phyloP scores from a whole-genome alignment of 2,329 filamentous ascomycete species.

The Helotiales sp. region DNA sequence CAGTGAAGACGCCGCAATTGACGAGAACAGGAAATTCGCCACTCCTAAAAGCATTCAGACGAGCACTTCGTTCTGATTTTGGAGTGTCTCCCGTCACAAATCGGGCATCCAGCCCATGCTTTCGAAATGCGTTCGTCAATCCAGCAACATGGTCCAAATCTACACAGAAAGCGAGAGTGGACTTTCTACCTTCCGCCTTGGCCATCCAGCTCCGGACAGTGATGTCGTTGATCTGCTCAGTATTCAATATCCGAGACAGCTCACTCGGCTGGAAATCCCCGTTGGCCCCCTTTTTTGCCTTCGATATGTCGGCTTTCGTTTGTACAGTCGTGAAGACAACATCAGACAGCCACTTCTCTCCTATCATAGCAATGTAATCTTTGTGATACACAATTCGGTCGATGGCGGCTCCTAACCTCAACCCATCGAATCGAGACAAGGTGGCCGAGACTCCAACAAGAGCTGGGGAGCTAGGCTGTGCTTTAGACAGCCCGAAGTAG shows the following conservation, averaged over 20 bases:
- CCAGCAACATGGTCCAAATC: constrained; percentile 81
- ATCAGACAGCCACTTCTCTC: constrained; percentile 88
- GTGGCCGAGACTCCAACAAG: constrained; percentile 91
- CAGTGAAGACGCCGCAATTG: constrained; percentile 96
- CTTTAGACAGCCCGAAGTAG: constrained; percentile 75
- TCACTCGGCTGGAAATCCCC: constrained; percentile 82
- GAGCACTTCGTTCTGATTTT: constrained; percentile 68
- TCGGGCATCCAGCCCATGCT: constrained; percentile 78
- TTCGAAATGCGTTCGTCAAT: constrained; percentile 77
- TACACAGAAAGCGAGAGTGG: constrained; percentile 93
- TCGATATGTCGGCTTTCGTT: constrained; percentile 78
- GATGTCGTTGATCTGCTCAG: constrained; percentile 77
- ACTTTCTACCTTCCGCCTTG: constrained; percentile 74
- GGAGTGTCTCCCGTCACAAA: constrained; percentile 86
- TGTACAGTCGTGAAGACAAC: constrained; percentile 94
- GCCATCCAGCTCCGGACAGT: constrained; percentile 86
- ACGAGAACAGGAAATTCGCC: constrained; percentile 84
- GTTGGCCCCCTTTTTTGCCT: constrained; percentile 64
- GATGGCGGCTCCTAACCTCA: constrained; percentile 81
- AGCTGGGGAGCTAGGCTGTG: constrained; percentile 58
- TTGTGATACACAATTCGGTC: constrained; percentile 97
- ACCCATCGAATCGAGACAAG: constrained; percentile 78
- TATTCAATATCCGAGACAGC: constrained; percentile 86
- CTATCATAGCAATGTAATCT: constrained; percentile 80
- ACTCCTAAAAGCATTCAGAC: constrained; percentile 75